These are phyloP conservation scores for Cucurbita pepo DNA, from an alignment of 306 rosid species.

Conservation along the genomic window DNA sequence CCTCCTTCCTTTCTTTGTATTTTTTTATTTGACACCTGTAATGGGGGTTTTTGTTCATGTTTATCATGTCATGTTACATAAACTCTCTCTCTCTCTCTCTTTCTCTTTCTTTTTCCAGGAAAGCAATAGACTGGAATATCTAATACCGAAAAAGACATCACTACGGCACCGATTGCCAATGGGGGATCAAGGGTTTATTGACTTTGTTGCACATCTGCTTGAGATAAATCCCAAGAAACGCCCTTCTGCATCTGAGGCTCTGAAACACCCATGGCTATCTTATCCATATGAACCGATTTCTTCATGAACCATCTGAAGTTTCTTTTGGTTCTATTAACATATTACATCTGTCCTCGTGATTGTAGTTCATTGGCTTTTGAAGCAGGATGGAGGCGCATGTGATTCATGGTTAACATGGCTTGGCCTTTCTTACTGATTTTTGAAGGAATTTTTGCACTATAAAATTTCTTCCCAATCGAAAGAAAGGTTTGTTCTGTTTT, in stretches of 20 bases:
- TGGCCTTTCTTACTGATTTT: constrained; percentile 25
- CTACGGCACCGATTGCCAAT: constrained; percentile 91
- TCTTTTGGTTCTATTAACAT: constrained; percentile 3
- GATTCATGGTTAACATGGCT: constrained; percentile 16
- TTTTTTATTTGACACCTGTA: not conserved
- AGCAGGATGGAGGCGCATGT: constrained; percentile 20
- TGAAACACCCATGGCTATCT: constrained; percentile 96
- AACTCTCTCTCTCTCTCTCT: not conserved
- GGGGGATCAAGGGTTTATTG: constrained; percentile 98
- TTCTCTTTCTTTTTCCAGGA: constrained; percentile 36
- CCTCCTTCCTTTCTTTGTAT: not conserved
- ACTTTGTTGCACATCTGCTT: constrained; percentile 72
- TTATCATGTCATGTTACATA: not conserved
- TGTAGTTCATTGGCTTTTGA: constrained; percentile 10
- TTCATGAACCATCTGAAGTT: constrained; percentile 33
- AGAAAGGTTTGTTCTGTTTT: constrained; percentile 36
- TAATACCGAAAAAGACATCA: constrained; percentile 92
- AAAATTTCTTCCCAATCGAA: constrained; percentile 23
- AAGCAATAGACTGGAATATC: constrained; percentile 72
- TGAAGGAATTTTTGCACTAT: constrained; percentile 30
- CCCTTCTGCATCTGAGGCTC: constrained; percentile 86
- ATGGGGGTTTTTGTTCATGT: not conserved
- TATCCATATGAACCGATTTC: constrained; percentile 96
- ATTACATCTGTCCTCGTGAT: constrained; percentile 3
- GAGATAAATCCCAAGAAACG: constrained; percentile 89